A percentile compares a stretch with the other conserved stretches of the same genome.
Conservation (phyloP, 1,284 basidiomycete species). For the Leccinum glutinopallens region DNA sequence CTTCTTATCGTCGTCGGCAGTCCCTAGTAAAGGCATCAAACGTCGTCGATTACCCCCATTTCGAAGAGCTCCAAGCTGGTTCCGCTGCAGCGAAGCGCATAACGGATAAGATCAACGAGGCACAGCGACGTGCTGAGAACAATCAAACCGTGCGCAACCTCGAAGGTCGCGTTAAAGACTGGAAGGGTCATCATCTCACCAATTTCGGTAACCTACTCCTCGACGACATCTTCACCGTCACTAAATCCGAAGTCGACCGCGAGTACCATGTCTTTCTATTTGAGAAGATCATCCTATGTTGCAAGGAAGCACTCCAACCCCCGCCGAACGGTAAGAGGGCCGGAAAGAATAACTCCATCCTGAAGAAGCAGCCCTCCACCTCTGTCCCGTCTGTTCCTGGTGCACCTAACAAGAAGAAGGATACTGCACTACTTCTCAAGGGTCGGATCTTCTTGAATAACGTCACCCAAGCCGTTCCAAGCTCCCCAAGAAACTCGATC, state of each 20-base stretch:
- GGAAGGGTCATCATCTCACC: conserved; percentile 97
- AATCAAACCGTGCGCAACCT: conserved; percentile 87
- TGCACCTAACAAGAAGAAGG: conserved; percentile 67
- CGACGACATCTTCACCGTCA: conserved; percentile 95
- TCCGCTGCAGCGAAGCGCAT: conserved; percentile 89
- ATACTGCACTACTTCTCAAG: conserved; percentile 86
- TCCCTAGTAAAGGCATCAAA: conserved; percentile 78
- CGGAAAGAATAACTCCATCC: conserved; percentile 73
- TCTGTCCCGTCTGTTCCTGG: conserved; percentile 49
- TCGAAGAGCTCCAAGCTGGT: conserved; percentile 84
- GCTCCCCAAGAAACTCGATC: conserved; percentile 55
- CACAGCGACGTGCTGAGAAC: conserved; percentile 86
- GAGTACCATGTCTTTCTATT: conserved; percentile 99
- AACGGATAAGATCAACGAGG: conserved; percentile 96
- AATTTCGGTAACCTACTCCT: conserved; percentile 93
- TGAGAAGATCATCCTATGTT: conserved; percentile 98
- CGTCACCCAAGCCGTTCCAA: conserved; percentile 76
- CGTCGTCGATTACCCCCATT: conserved; percentile 67
- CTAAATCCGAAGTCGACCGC: conserved; percentile 94
- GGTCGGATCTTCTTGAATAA: conserved; percentile 98
- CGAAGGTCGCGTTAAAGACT: conserved; percentile 92
- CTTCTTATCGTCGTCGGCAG: conserved; percentile 38
- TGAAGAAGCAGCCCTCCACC: conserved; percentile 66
- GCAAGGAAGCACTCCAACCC: conserved; percentile 76
- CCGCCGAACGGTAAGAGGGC: conserved; percentile 59